Conservation (phyloP, 805 yeast species). For the Barnettozyma salicaria region DNA sequence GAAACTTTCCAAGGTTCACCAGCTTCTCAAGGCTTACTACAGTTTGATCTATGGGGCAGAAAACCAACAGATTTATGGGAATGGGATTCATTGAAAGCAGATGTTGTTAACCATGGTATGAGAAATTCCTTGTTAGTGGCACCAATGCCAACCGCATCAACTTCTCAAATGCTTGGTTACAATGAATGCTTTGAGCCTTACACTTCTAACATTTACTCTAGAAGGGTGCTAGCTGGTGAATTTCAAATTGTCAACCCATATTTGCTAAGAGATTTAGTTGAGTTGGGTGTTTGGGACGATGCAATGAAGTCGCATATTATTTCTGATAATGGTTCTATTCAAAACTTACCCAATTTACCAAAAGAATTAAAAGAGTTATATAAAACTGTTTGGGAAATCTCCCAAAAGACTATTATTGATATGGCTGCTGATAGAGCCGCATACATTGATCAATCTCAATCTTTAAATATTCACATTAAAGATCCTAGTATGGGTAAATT, state of each 20-base stretch:
- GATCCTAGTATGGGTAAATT: slow-evolving; percentile 95
- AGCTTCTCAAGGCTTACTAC: slow-evolving; percentile 77
- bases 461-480: slow-evolving; percentile 77
- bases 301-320: slow-evolving; percentile 73
- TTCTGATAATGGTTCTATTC: slow-evolving; percentile 79
- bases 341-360: slow-evolving; percentile 69
- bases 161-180: slow-evolving; percentile 90
- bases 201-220: slow-evolving; percentile 85
- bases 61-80: slow-evolving; percentile 81
- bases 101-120: slow-evolving; percentile 58
- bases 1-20: slow-evolving; percentile 80
- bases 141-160: slow-evolving; percentile 98
- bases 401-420: slow-evolving; percentile 79
- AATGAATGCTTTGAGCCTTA: slow-evolving; percentile 96
- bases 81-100: slow-evolving; percentile 67
- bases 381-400: slow-evolving; percentile 94
- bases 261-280: slow-evolving; percentile 73
- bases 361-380: slow-evolving; percentile 68
- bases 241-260: slow-evolving; percentile 89
- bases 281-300: slow-evolving; percentile 77
- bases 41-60: slow-evolving; percentile 80
- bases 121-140: slow-evolving; percentile 87
- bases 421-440: slow-evolving; percentile 81
- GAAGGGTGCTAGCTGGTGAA: slow-evolving; percentile 91
- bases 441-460: slow-evolving; percentile 88